A percentile compares a stretch with the other conserved stretches of the same genome.
Conservation (phyloP, 2,329 filamentous ascomycete species). For the Fusarium vanettenii region DNA sequence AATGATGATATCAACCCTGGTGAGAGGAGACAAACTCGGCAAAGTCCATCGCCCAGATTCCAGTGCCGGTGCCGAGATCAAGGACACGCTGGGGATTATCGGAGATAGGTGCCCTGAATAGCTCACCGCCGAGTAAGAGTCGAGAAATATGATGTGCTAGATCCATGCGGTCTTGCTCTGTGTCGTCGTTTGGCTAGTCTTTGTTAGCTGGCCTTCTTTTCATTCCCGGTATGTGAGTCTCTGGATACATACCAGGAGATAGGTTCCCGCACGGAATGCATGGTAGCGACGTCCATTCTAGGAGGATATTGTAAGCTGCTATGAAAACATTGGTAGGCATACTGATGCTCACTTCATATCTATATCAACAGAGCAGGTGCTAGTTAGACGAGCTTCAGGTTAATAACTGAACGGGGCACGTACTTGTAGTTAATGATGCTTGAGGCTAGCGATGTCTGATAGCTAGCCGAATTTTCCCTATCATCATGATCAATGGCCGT, state of each 20-base stretch:
- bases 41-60: constrained; percentile 34
- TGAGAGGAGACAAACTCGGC: constrained; percentile 18
- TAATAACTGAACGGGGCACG: background rate
- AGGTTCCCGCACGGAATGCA: background rate
- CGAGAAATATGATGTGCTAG: constrained; percentile 30
- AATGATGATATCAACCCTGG: background rate
- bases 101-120: constrained; percentile 15
- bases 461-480: background rate
- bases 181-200: constrained; percentile 28
- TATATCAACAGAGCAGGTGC: background rate
- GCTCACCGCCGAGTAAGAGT: constrained; percentile 19
- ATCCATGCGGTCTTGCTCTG: constrained; percentile 30
- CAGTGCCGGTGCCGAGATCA: constrained; percentile 2
- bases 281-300: background rate
- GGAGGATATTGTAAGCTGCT: background rate
- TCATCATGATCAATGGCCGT: background rate
- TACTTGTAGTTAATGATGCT: constrained; percentile 1
- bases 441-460: background rate
- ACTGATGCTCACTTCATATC: background rate
- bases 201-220: background rate
- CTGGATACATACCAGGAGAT: background rate
- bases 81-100: constrained; percentile 19
- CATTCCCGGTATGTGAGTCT: too few relatives aligned
- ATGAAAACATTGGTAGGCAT: background rate
- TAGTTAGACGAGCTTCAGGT: background rate